Conservation (phyloP, 148 eudicot species). For the Rheum nobile region DNA sequence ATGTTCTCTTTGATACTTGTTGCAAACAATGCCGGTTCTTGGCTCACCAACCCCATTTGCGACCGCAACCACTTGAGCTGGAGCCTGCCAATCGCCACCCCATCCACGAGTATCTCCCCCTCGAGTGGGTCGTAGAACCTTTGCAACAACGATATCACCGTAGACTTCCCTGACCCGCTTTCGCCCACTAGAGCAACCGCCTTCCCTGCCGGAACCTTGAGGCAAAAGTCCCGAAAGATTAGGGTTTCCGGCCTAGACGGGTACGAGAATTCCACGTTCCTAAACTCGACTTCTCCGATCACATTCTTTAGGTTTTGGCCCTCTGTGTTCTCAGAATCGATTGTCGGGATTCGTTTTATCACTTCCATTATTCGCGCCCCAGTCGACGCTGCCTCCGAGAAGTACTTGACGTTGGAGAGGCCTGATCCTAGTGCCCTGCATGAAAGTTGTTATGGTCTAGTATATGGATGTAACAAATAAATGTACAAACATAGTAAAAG, state of each 20-base stretch:
- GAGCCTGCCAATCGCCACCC: conserved; percentile 20
- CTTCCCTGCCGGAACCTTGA: conserved; percentile 20
- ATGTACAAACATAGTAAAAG: background rate
- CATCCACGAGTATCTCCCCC: conserved; percentile 26
- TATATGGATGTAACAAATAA: too few species aligned
- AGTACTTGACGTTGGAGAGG: conserved; percentile 21
- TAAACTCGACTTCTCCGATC: conserved; percentile 22
- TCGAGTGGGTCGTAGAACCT: conserved; percentile 29
- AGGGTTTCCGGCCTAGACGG: conserved; percentile 30
- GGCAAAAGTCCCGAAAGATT: conserved; percentile 17
- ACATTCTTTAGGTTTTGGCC: conserved; percentile 18
- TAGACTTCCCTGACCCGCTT: conserved; percentile 37
- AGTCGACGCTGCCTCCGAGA: conserved; percentile 26
- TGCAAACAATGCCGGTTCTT: conserved; percentile 32
- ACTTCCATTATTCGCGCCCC: conserved; percentile 22
- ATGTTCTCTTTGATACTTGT: conserved; percentile 27
- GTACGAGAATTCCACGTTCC: conserved; percentile 20
- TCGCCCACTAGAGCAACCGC: conserved; percentile 31
- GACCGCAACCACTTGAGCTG: conserved; percentile 33
- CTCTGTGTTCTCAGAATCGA: conserved; percentile 23
- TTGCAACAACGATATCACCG: conserved; percentile 23
- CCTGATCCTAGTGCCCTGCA: conserved; percentile 27
- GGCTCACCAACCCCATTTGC: conserved; percentile 34
- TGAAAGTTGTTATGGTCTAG: background rate
- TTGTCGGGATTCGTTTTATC: conserved; percentile 24